These are phyloP conservation scores for Xylariomycetidae sp. DNA, from an alignment of 2,329 filamentous ascomycete species.

Conservation along the genomic window DNA sequence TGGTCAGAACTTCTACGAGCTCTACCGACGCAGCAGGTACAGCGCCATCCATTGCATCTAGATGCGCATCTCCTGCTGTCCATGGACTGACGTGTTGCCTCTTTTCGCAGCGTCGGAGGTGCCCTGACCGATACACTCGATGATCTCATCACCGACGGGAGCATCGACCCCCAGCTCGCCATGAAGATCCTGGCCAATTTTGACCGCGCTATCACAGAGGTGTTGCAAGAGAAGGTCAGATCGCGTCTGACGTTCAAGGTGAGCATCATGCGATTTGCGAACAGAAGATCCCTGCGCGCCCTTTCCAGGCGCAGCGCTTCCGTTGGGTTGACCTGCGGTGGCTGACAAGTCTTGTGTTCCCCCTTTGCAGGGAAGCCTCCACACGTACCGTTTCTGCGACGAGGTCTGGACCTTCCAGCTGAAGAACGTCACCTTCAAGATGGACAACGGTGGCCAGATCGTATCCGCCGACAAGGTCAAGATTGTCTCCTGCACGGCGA, in stretches of 20 bases:
- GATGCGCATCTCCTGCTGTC: conserved; percentile 2
- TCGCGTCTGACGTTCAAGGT: conserved; percentile 93
- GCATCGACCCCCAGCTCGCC: conserved; percentile 94
- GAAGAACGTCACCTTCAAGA: conserved; percentile 98
- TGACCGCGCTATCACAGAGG: conserved; percentile 86
- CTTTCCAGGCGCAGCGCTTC: too few relatives aligned
- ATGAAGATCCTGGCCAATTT: conserved; percentile 98
- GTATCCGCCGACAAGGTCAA: conserved; percentile 89
- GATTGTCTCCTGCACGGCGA: conserved; percentile 97
- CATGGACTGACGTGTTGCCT: conserved; percentile 16
- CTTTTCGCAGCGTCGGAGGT: conserved; percentile 69
- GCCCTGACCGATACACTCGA: conserved; percentile 95
- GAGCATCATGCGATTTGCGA: too few relatives aligned
- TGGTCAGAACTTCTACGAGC: conserved; percentile 72
- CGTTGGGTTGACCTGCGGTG: too few relatives aligned
- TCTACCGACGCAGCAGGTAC: conserved; percentile 98
- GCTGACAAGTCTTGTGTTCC: conserved; percentile 1
- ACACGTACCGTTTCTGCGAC: conserved; percentile 98
- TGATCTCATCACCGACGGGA: conserved; percentile 87
- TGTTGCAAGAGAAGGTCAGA: conserved; percentile 88
- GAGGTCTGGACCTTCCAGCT: conserved; percentile 99
- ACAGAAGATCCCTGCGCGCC: too few relatives aligned
- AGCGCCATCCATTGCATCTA: conserved; percentile 10
- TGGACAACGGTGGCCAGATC: conserved; percentile 69
- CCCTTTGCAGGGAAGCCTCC: conserved; percentile 71